phyloP scores from a whole-genome alignment of 495 filamentous ascomycete genomes.

The Aspergillus cavernicola region DNA sequence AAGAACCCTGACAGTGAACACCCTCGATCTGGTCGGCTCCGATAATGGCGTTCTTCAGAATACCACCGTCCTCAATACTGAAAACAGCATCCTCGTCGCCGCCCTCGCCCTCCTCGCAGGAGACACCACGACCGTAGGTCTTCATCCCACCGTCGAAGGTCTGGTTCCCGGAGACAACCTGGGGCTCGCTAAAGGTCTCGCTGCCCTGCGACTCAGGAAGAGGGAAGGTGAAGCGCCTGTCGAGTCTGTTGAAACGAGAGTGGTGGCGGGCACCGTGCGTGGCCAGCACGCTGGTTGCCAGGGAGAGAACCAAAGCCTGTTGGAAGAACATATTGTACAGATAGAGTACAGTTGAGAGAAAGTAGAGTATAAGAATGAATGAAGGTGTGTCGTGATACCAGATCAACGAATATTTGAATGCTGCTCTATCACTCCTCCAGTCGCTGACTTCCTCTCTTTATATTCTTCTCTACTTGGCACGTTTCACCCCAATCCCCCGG shows the following conservation, averaged over 20 bases:
- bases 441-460: background rate
- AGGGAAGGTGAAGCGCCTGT: conserved; percentile 17
- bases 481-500: conserved; percentile 2
- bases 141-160: conserved; percentile 43
- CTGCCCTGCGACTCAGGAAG: conserved; percentile 18
- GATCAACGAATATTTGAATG: conserved; percentile 1
- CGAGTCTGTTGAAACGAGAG: background rate
- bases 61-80: conserved; percentile 34
- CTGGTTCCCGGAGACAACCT: conserved; percentile 31
- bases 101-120: conserved; percentile 43
- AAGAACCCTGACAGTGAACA: conserved; percentile 40
- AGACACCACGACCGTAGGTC: conserved; percentile 42
- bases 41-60: conserved; percentile 42
- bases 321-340: background rate
- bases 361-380: background rate
- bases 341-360: background rate
- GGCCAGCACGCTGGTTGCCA: conserved; percentile 9
- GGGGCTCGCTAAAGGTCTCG: conserved; percentile 22
- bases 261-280: background rate
- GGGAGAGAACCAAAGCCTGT: background rate
- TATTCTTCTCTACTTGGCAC: background rate
- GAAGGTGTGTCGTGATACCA: conserved; percentile 1
- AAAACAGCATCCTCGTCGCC: conserved; percentile 47
- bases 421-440: background rate
- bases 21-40: conserved; percentile 43